phyloP scores from a whole-genome alignment of 768 basidiomycete genomes.

The Leccinum subgranulosum region DNA sequence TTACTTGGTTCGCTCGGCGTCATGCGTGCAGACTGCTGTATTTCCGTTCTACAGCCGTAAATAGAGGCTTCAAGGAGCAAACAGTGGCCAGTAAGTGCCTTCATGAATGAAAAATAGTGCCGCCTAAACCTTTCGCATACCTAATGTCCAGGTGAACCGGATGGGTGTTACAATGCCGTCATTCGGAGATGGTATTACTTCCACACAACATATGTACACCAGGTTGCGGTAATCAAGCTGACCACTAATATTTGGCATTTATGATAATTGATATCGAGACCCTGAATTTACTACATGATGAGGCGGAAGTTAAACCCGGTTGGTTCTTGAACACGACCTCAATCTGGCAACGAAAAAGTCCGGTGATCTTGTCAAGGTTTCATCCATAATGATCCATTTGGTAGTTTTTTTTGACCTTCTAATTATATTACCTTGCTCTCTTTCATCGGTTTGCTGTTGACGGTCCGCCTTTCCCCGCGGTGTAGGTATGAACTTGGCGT shows the following conservation, averaged over 20 bases:
- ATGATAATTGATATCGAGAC: slow-evolving; percentile 7
- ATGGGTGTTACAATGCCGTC: neutral
- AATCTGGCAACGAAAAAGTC: slow-evolving; percentile 7
- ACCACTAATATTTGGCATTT: neutral
- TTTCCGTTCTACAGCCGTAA: slow-evolving; percentile 26
- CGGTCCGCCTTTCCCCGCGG: slow-evolving; percentile 27
- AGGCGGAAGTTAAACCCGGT: slow-evolving; percentile 2
- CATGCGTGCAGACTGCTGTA: slow-evolving; percentile 1
- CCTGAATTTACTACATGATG: slow-evolving; percentile 10
- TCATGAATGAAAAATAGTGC: neutral
- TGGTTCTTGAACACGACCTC: neutral
- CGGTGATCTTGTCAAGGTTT: neutral
- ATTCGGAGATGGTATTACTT: neutral
- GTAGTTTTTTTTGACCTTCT: neutral
- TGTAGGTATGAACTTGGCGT: neutral
- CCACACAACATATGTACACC: neutral
- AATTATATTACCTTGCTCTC: slow-evolving; percentile 10
- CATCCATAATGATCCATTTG: slow-evolving; percentile 8
- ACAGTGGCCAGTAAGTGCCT: neutral
- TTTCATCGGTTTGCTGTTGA: neutral
- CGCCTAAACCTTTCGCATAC: neutral
- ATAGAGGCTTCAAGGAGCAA: neutral
- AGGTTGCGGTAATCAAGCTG: neutral
- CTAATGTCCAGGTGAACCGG: neutral
- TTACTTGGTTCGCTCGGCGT: neutral